A percentile compares a stretch with the other conserved stretches of the same genome.
These are phyloP conservation scores for Microdochium nivale DNA, from an alignment of 2,329 filamentous ascomycete species.

Conservation along the genomic window DNA sequence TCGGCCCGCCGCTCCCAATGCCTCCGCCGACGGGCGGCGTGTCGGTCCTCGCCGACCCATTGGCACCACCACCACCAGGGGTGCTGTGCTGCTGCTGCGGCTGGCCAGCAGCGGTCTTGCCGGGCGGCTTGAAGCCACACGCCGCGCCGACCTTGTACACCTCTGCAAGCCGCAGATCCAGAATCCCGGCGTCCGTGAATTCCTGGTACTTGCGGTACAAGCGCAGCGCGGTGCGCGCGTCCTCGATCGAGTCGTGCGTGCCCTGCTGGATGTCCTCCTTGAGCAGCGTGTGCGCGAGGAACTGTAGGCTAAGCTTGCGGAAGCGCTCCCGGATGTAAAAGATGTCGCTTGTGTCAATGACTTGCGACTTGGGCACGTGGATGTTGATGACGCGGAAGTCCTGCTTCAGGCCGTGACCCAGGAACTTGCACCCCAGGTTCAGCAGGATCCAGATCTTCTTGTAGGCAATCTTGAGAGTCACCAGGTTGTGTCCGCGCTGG, in stretches of 20 bases:
- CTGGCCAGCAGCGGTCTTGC: too few relatives aligned
- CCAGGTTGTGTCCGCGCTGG: conserved; percentile 66
- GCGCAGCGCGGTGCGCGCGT: conserved; percentile 82
- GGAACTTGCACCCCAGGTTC: conserved; percentile 87
- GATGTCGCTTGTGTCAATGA: conserved; percentile 88
- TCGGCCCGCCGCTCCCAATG: background rate
- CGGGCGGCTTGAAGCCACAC: conserved; percentile 47
- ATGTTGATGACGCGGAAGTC: conserved; percentile 99
- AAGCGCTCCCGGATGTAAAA: conserved; percentile 77
- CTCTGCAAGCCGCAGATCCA: conserved; percentile 77
- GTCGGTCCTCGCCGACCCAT: background rate
- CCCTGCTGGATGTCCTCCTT: conserved; percentile 91
- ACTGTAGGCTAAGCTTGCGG: conserved; percentile 84
- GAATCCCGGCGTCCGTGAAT: conserved; percentile 75
- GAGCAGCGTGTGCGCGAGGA: conserved; percentile 83
- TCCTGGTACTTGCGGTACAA: conserved; percentile 86
- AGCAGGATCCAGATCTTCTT: conserved; percentile 97
- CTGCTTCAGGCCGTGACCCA: conserved; percentile 87
- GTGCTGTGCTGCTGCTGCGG: conserved; percentile 2
- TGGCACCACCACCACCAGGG: background rate
- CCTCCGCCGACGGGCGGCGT: background rate
- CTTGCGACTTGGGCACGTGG: conserved; percentile 79
- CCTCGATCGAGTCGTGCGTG: conserved; percentile 91
- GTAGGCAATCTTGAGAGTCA: conserved; percentile 85
- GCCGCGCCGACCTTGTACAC: conserved; percentile 64